These are phyloP conservation scores for Fusarium stilboides DNA, from an alignment of 2,329 filamentous ascomycete genomes.

Conservation along the genomic window DNA sequence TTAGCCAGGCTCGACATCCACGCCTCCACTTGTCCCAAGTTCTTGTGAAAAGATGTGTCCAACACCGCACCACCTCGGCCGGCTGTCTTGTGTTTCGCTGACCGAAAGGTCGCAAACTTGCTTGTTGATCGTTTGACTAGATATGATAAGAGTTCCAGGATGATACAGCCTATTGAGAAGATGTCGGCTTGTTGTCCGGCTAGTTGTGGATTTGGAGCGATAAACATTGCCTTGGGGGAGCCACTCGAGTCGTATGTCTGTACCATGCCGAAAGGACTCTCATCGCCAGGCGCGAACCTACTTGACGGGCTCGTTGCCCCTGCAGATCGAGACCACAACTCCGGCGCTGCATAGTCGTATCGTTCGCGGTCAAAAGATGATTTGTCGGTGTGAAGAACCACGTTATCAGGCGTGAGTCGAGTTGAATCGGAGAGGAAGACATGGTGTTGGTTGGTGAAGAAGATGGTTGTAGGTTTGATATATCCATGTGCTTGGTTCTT, in stretches of 20 bases:
- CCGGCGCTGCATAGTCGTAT: constrained; percentile 82
- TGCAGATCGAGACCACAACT: constrained; percentile 68
- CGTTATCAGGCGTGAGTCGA: constrained; percentile 61
- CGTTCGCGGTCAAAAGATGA: constrained; percentile 75
- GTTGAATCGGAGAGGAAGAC: constrained; percentile 78
- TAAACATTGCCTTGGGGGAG: constrained; percentile 54
- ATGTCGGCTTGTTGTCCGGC: constrained; percentile 76
- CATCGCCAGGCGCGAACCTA: constrained; percentile 56
- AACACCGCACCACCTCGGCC: constrained; percentile 72
- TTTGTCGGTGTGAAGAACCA: constrained; percentile 60
- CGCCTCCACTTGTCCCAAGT: constrained; percentile 75
- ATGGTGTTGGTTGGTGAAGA: constrained; percentile 75
- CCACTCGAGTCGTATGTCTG: constrained; percentile 48
- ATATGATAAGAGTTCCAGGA: constrained; percentile 79
- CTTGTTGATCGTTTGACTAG: constrained; percentile 77
- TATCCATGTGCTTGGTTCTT: constrained; percentile 75
- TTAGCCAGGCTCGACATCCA: constrained; percentile 77
- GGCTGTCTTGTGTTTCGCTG: constrained; percentile 73
- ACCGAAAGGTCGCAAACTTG: constrained; percentile 77
- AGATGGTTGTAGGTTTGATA: constrained; percentile 79
- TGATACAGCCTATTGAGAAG: constrained; percentile 81
- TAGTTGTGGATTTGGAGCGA: constrained; percentile 60
- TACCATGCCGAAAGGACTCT: constrained; percentile 56
- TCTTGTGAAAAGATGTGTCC: constrained; percentile 81
- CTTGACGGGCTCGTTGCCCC: constrained; percentile 55